Percentiles rank a stretch among this genome's conserved stretches.
Evolutionary conservation across 2,329 filamentous ascomycete species (phyloP).

Genomic region (Leptographium flavum): DNA sequence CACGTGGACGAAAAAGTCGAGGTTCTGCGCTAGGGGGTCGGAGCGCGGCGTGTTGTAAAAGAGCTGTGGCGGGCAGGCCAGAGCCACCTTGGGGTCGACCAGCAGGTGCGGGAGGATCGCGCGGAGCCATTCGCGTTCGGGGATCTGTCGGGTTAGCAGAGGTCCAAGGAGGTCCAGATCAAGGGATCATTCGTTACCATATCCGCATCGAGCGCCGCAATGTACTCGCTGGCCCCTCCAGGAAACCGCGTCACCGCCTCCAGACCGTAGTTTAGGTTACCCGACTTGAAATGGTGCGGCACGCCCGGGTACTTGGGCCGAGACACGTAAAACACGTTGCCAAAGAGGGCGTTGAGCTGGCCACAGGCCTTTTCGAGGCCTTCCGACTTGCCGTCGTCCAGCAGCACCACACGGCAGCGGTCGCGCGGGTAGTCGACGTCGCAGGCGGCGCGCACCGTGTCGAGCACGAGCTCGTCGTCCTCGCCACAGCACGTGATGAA

Average conservation of each 20-base stretch:
- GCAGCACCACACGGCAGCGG: conserved; percentile 36
- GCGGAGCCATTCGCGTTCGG: conserved; percentile 44
- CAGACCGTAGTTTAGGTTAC: conserved; percentile 47
- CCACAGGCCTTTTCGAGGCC: conserved; percentile 22
- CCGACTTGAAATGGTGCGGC: conserved; percentile 47
- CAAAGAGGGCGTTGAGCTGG: conserved; percentile 25
- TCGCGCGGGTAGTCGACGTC: conserved; percentile 38
- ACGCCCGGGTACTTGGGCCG: conserved; percentile 32
- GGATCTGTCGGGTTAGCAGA: conserved; percentile 27
- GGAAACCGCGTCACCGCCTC: conserved; percentile 34
- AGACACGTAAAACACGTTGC: conserved; percentile 38
- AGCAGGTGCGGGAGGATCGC: conserved; percentile 44
- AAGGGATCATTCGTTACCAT: conserved; percentile 28
- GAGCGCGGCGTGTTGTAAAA: conserved; percentile 48
- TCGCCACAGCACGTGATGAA: conserved; percentile 45
- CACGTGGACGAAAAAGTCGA: conserved; percentile 43
- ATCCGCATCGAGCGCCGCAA: conserved; percentile 52
- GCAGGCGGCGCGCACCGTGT: conserved; percentile 41
- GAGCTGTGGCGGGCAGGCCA: conserved; percentile 46
- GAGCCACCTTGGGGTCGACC: conserved; percentile 39
- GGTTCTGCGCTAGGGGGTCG: conserved; percentile 43
- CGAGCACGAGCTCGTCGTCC: conserved; percentile 38
- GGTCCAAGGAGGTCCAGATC: background rate
- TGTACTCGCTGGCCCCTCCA: conserved; percentile 40
- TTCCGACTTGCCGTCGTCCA: conserved; percentile 38